These are phyloP conservation scores for Trichoderma gamsii DNA, from an alignment of 495 filamentous ascomycete genomes.

Conservation along the genomic window DNA sequence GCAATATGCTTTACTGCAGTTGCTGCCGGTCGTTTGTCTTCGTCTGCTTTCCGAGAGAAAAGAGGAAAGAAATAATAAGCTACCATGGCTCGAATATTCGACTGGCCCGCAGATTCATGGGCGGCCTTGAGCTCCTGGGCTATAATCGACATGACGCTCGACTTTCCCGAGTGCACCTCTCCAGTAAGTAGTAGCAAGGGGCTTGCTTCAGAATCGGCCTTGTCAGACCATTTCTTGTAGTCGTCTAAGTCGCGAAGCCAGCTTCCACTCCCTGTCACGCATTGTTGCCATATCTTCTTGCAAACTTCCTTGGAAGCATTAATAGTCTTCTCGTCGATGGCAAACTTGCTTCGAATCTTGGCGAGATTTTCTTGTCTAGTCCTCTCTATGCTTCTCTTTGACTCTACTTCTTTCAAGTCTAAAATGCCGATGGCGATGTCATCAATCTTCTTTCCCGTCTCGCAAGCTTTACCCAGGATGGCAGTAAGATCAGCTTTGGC, in stretches of 20 bases:
- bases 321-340: not conserved
- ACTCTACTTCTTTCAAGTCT: not conserved
- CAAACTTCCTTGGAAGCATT: not conserved
- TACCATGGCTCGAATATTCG: constrained; percentile 18
- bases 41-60: constrained; percentile 17
- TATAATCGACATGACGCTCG: constrained; percentile 21
- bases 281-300: constrained; percentile 1
- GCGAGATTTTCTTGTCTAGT: not conserved
- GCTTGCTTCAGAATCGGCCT: not conserved
- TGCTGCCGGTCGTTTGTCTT: constrained; percentile 20
- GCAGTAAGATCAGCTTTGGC: not conserved
- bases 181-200: constrained; percentile 22
- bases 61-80: constrained; percentile 23
- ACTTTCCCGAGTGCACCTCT: constrained; percentile 23
- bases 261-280: not conserved
- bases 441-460: constrained; percentile 4
- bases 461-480: constrained; percentile 3
- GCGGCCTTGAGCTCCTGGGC: constrained; percentile 22
- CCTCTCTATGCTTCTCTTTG: not conserved
- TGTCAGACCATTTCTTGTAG: constrained; percentile 4
- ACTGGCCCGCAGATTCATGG: not conserved
- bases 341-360: constrained; percentile 6
- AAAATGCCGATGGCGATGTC: not conserved
- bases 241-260: not conserved
- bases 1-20: constrained; percentile 25